Conservation (phyloP, 192 early-diverging fungal genomes). For the Umbelopsis vinacea region DNA sequence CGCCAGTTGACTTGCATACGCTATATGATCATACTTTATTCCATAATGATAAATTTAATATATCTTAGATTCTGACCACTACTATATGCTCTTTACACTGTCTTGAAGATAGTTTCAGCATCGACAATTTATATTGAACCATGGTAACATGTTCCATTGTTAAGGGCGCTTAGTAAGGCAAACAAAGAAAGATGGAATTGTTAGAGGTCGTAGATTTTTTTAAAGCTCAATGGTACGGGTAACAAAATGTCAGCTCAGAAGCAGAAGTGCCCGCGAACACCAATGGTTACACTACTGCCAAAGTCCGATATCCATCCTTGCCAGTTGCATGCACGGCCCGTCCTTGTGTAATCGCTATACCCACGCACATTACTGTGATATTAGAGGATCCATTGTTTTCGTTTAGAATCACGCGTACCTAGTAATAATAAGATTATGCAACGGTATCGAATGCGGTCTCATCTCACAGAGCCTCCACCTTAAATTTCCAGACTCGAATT, state of each 20-base stretch:
- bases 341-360: conserved; percentile 4
- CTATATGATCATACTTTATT: too few relatives aligned
- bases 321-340: neutral
- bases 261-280: neutral
- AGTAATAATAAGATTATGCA: neutral
- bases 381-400: neutral
- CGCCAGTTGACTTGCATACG: too few relatives aligned
- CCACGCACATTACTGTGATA: neutral
- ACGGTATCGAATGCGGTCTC: neutral
- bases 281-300: neutral
- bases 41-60: too few relatives aligned
- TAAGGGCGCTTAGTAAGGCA: too few relatives aligned
- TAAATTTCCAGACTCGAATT: neutral
- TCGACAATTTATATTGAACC: too few relatives aligned
- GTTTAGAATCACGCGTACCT: neutral
- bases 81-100: too few relatives aligned
- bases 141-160: too few relatives aligned
- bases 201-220: neutral
- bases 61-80: too few relatives aligned
- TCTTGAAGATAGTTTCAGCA: too few relatives aligned
- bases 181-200: neutral
- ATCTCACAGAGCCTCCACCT: neutral
- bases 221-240: conserved; percentile 3
- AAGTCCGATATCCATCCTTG: conserved; percentile 1
- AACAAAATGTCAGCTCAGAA: neutral